phyloP scores from a whole-genome alignment of 306 rosid genomes.

The Urtica urens region DNA sequence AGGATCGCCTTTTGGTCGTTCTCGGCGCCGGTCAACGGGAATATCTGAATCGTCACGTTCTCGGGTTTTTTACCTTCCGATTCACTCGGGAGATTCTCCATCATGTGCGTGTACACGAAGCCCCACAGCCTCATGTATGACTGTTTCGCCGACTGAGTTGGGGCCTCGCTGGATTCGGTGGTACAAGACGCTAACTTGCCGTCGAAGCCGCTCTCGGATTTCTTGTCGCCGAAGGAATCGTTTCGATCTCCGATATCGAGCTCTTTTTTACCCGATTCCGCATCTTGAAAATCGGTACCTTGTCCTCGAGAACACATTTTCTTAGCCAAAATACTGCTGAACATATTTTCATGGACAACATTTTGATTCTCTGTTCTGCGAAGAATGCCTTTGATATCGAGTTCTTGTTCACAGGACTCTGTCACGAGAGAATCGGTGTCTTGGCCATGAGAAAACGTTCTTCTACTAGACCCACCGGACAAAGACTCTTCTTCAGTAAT shows the following conservation, averaged over 20 bases:
- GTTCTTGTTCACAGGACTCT: conserved; percentile 11
- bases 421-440: too few species aligned
- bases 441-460: neutral
- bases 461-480: neutral
- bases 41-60: conserved; percentile 12
- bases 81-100: conserved; percentile 32
- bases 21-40: conserved; percentile 14
- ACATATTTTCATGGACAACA: conserved; percentile 18
- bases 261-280: too few species aligned
- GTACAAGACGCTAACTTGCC: too few species aligned
- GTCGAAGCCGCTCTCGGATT: conserved; percentile 13
- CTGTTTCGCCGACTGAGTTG: conserved; percentile 28
- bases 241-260: conserved; percentile 15
- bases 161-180: neutral
- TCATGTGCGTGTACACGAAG: conserved; percentile 81
- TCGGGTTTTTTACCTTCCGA: conserved; percentile 16
- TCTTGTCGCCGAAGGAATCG: conserved; percentile 19
- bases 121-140: conserved; percentile 48
- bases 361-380: conserved; percentile 7
- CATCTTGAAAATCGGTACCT: too few species aligned
- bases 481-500: neutral
- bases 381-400: conserved; percentile 9
- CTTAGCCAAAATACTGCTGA: conserved; percentile 25
- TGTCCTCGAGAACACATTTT: too few species aligned
- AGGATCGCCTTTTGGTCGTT: conserved; percentile 32